Evolutionary conservation across 139 green algal species (phyloP), one percentile per base, ranked within the genome.

Genomic region (Tetradesmus obliquus): DNA sequence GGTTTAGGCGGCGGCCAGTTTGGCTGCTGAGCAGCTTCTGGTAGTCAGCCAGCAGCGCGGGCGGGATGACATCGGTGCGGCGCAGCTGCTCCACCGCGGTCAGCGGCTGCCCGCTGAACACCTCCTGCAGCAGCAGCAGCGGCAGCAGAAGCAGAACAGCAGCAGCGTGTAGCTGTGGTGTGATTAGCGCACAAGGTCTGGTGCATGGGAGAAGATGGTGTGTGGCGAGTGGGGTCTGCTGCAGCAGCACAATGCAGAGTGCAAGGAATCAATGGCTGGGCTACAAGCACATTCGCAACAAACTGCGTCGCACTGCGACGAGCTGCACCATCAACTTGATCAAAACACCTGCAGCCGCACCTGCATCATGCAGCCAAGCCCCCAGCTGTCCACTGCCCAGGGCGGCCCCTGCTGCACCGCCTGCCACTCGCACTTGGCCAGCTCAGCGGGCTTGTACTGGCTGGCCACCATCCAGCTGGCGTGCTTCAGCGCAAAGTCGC

Each of bases 301-400:
- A n/a, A n/a, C n/a, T n/a, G n/a, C n/a, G n/a, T n/a, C n/a, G n/a
- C n/a, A n/a, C n/a, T n/a, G n/a, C n/a, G n/a, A n/a, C n/a, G n/a
- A n/a, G n/a, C n/a, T n/a, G n/a, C n/a, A n/a, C n/a, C n/a, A n/a
- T n/a, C n/a, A n/a, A n/a, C n/a, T n/a, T n/a, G n/a, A n/a, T n/a
- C n/a, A n/a, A n/a, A n/a, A n/a, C n/a, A n/a, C n/a, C n/a, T n/a
- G 79, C 24, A 15, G 72, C 71, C 82, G 4, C 94, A 98, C 97
- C 92, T 99, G 97, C 71, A 99, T 99, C 76, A 99, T 94, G 93
- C 98, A 99, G 81, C 98, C 98, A 79, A 99, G 95, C 0, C 98
- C 98, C 98, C 98, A 99, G 17, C 97, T 95, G 91, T 99, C 98
- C 66, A 99, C 97, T 15, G 97, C 97, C 95, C 97, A 99, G n/a